Evolutionary conservation across 2,329 filamentous ascomycete species (phyloP), one percentile per base, ranked within the genome.

Genomic region (Colletotrichum sp.): DNA sequence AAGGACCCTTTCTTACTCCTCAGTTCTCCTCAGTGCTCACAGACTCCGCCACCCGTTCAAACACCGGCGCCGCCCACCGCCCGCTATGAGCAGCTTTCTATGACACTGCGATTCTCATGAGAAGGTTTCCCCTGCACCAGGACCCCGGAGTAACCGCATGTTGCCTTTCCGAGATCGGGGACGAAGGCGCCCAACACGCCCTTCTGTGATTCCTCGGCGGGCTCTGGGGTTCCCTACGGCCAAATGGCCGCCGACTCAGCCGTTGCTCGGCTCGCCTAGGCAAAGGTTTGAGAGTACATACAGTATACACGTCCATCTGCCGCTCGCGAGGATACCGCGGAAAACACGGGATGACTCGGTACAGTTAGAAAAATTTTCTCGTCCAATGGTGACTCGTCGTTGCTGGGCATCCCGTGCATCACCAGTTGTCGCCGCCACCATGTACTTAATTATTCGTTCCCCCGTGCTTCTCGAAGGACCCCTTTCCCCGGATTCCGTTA

Each of bases 281-380:
- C 67, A 26, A 56, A 65, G 68, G 60, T 34, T 52, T 34, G 26
- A 38, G 12, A 43, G 43, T 52, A 52, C 43, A 52, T 52, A 21
- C 43, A 21, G 43, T 52, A 52, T n/a, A 52, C 8, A 28, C 32
- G 34, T 24, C 32, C n/a, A 26, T 69, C 32, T 58, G 55, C 26
- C 58, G 55, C 16, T 28, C 24, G 36, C 34, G 52, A 24, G 18
- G 21, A 48, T 56, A 58, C 71, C 48, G 52, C 71, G 61, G 67
- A 28, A 66, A 58, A 64, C 30, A 68, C 64, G 73, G 73, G 73
- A 75, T 75, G 73, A 75, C 73, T 75, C 73, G 73, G 69, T 73
- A 68, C 32, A 30, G 30, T 21, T 64, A 56, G 64, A 73, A 73
- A 75, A 70, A 56, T 56, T 67, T 75, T 72, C 71, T 72, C 56